Base-by-base conservation (phyloP, 2,329 filamentous ascomycete species). In the Penicillium decumbens region DNA sequence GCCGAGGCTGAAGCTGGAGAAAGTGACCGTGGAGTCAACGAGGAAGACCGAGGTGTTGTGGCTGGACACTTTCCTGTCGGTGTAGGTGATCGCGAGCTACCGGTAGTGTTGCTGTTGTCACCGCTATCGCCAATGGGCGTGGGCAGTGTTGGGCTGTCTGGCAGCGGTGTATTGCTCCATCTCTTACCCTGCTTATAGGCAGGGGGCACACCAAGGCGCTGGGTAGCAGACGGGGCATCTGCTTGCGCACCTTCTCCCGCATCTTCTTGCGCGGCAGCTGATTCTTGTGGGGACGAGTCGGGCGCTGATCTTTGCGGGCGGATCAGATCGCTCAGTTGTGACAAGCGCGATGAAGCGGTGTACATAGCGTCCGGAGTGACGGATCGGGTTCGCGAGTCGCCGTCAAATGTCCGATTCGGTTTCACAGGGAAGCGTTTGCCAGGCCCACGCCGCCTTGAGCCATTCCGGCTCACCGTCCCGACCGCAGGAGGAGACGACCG, bases 91-190 rank as follows among this genome's bases (percentile, higher is more conserved):
- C 33, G 9, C 9, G 33, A 20, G 33, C 53, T 47, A 12, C 44
- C 37, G 15, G 49, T 20, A 8, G 37, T 32, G 18, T 39, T 45
- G 9, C 30, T 45, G 23, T n/a, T 32, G 18, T 49, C 49, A 7
- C 20, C 30, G 18, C 49, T 43, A 32, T 55, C 40, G 10, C 45
- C 49, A 10, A 57, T 48, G 13, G 56, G 53, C 6, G 54, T 41
- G n/a, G 66, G 65, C 27, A 69, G 51, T 3, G 67, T 69, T 35
- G 67, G 66, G 38, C 66, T 69, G 35, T 69, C 66, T 9, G 66
- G 67, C 18, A 69, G 49, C 13, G 65, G 66, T 1, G 60, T 62
- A 37, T 59, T 66, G 43, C 62, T 68, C 65, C 62, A 68, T 42
- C 49, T 53, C 20, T 57, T 50, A 15, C 66, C 65, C 45, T 64